phyloP scores from a whole-genome alignment of 441 rosid species.

The Gossypium davidsonii region DNA sequence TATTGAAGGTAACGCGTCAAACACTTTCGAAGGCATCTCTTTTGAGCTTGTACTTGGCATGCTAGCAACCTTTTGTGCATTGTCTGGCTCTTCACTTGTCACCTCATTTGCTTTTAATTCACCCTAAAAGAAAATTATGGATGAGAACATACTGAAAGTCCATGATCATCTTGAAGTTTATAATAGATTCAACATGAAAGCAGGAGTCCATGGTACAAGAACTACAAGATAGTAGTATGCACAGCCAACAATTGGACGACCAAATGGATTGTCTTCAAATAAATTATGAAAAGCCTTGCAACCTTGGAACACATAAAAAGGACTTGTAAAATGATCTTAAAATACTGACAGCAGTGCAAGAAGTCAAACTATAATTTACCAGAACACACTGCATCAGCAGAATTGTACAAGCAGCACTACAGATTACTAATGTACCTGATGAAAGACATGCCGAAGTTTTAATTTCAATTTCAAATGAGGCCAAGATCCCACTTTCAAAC shows the following conservation, averaged over 20 bases:
- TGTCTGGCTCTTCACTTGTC: slow-evolving; percentile 49
- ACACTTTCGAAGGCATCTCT: slow-evolving; percentile 35
- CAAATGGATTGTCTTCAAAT: neutral
- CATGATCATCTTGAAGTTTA: neutral
- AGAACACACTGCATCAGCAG: neutral
- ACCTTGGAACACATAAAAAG: neutral
- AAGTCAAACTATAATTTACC: neutral
- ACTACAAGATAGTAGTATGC: neutral
- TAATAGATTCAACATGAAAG: slow-evolving; percentile 4
- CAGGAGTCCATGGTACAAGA: neutral
- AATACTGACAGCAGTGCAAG: neutral
- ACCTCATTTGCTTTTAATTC: slow-evolving; percentile 21
- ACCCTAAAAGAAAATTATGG: slow-evolving; percentile 32
- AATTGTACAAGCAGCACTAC: neutral
- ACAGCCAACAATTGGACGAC: neutral
- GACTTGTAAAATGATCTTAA: neutral
- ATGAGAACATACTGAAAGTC: slow-evolving; percentile 4
- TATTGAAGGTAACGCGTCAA: slow-evolving; percentile 51
- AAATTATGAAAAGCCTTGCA: neutral
- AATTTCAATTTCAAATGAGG: neutral
- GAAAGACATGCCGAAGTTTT: neutral
- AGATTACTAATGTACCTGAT: neutral
- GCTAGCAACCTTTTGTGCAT: slow-evolving; percentile 37
- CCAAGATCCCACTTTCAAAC: neutral
- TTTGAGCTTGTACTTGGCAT: slow-evolving; percentile 30